phyloP scores from a whole-genome alignment of 2,329 filamentous ascomycete species.

The Colletotrichum sp. region DNA sequence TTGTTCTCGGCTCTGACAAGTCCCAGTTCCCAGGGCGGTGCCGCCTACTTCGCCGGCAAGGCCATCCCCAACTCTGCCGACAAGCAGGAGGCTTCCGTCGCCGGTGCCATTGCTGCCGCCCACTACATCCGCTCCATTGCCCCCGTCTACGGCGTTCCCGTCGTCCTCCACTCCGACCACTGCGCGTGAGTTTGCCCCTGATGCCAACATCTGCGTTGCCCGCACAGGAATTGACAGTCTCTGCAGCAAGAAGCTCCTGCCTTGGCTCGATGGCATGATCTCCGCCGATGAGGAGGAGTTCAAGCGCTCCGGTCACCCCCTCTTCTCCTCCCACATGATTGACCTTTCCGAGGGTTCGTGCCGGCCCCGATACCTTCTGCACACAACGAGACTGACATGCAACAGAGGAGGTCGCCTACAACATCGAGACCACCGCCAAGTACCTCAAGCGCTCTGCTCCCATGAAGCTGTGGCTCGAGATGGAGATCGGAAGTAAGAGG shows the following conservation, averaged over 20 bases:
- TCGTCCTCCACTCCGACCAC: constrained; percentile 96
- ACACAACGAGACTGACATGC: background rate
- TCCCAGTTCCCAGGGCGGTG: constrained; percentile 78
- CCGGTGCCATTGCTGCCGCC: constrained; percentile 85
- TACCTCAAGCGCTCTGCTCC: constrained; percentile 94
- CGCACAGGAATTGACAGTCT: background rate
- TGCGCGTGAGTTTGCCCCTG: constrained; percentile 61
- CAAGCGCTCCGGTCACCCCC: constrained; percentile 89
- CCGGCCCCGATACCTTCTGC: background rate
- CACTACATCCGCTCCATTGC: constrained; percentile 93
- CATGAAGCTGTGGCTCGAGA: constrained; percentile 99
- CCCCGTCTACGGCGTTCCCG: constrained; percentile 85
- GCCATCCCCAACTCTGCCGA: constrained; percentile 74
- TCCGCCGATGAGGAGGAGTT: constrained; percentile 94
- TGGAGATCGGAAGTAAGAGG: constrained; percentile 66
- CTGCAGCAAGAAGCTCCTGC: constrained; percentile 86
- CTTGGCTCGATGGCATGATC: constrained; percentile 96
- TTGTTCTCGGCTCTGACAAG: background rate
- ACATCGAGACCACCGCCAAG: constrained; percentile 89
- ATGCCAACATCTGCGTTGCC: background rate
- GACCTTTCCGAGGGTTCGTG: constrained; percentile 79
- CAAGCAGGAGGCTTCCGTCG: constrained; percentile 87
- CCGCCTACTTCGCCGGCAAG: constrained; percentile 92
- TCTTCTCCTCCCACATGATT: constrained; percentile 99
- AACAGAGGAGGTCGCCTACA: constrained; percentile 76